phyloP scores from a whole-genome alignment of 305 asterid genomes.

The Galium porrigens region DNA sequence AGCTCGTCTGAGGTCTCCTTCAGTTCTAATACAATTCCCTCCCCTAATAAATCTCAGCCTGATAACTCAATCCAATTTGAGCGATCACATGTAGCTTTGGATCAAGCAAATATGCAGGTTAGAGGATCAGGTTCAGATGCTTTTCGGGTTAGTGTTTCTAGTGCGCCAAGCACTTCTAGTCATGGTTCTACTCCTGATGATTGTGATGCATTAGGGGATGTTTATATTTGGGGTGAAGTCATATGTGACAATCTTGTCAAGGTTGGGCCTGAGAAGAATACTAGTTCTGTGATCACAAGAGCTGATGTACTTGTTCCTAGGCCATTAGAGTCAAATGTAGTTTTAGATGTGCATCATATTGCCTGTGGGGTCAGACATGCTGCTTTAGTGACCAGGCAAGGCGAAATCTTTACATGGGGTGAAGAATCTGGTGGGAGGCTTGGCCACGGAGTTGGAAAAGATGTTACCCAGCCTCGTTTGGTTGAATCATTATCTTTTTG shows the following conservation, averaged over 20 bases:
- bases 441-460: conserved; percentile 80
- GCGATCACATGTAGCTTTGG: conserved; percentile 65
- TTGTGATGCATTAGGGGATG: conserved; percentile 86
- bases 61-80: conserved; percentile 38
- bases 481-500: conserved; percentile 60
- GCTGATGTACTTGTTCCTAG: conserved; percentile 74
- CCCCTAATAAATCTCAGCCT: conserved; percentile 42
- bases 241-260: conserved; percentile 60
- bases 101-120: conserved; percentile 67
- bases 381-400: conserved; percentile 74
- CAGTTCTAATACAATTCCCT: conserved; percentile 42
- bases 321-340: conserved; percentile 65
- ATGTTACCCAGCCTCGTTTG: conserved; percentile 51
- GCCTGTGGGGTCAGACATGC: conserved; percentile 91
- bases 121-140: conserved; percentile 76
- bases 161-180: conserved; percentile 97
- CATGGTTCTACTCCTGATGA: conserved; percentile 91
- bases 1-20: conserved; percentile 62
- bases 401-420: conserved; percentile 93
- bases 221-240: conserved; percentile 96
- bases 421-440: conserved; percentile 97
- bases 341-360: conserved; percentile 71
- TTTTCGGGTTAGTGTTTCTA: conserved; percentile 87
- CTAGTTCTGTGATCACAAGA: conserved; percentile 48
- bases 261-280: conserved; percentile 64